Percentiles rank a stretch among this genome's conserved stretches.
These are phyloP conservation scores for Geranium incanum DNA, from an alignment of 441 rosid genomes.

Conservation along the genomic window DNA sequence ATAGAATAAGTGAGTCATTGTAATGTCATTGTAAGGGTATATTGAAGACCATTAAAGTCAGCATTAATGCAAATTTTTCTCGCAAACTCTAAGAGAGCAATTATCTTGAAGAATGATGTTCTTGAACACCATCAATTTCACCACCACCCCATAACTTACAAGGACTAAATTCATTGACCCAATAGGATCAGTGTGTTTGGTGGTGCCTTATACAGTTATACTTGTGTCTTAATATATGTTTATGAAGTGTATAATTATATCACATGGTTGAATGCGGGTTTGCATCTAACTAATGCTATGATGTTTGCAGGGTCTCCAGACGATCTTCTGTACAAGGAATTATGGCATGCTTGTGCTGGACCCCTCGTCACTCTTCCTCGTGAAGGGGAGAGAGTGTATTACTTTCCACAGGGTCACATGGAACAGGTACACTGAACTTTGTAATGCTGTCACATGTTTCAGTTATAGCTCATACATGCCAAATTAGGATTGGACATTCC, in stretches of 20 bases:
- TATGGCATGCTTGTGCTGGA: conserved; percentile 99
- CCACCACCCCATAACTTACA: neutral
- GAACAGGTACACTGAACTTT: conserved; percentile 60
- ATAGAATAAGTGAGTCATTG: neutral
- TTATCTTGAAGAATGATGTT: neutral
- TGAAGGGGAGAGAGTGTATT: conserved; percentile 92
- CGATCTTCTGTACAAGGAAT: conserved; percentile 71
- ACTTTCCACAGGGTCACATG: conserved; percentile 99
- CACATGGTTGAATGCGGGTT: neutral
- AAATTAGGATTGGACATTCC: neutral
- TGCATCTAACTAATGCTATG: conserved; percentile 5
- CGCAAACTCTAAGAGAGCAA: neutral
- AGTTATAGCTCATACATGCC: neutral
- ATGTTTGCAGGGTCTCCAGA: conserved; percentile 40
- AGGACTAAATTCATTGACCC: neutral
- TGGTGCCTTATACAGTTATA: neutral
- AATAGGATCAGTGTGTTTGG: neutral
- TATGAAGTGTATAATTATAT: neutral
- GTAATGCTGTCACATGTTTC: neutral
- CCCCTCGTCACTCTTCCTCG: conserved; percentile 88
- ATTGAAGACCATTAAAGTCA: neutral
- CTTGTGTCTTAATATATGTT: neutral
- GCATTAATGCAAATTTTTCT: neutral
- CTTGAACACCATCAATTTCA: neutral
- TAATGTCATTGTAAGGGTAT: neutral